Base-by-base conservation (phyloP, 2,329 filamentous ascomycete genomes). In the Ascochyta rabiei region DNA sequence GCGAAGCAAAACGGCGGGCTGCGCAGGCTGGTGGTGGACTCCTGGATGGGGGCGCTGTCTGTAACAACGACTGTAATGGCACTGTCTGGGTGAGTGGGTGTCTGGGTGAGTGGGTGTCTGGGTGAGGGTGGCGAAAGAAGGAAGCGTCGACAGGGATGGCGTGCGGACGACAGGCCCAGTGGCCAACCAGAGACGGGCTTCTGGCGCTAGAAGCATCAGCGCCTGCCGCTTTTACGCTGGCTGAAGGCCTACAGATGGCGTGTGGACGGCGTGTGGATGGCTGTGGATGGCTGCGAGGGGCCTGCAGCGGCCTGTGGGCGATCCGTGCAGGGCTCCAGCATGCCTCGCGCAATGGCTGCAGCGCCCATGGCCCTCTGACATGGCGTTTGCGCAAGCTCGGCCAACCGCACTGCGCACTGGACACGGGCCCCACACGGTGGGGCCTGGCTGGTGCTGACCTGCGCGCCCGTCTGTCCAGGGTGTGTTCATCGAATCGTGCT, bases 391-490 rank as follows among this genome's bases (percentile, higher is more conserved):
- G 28, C 35, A 54, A 46, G 41, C 56, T 52, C 48, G 51, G 47
- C 59, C 58, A 48, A 52, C 40, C 56, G 42, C 55, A 53, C 35
- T 56, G 43, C 30, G 46, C 52, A 42, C 47, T 30, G 3, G 26
- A 48, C 52, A 43, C 50, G 4, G 21, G 26, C 44, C 47, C 60
- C 59, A 59, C 57, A 45, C 28, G 39, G 62, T 62, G 62, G 58
- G 54, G 30, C 62, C 56, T 61, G 60, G 56, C 54, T 43, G 19
- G 53, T 57, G 55, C 60, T 62, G 53, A 56, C 46, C 52, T 55
- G 52, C 52, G 37, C 31, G 52, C 52, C 46, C 52, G 46, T 40
- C 40, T 45, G 6, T 23, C 21, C 21, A 23, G 26, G 52, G 52
- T 41, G 41, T 50, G 52, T 33, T 42, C 47, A 42, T 38, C 39